Evolutionary conservation across 306 rosid species (phyloP).

Genomic region (Medicago lupulina): DNA sequence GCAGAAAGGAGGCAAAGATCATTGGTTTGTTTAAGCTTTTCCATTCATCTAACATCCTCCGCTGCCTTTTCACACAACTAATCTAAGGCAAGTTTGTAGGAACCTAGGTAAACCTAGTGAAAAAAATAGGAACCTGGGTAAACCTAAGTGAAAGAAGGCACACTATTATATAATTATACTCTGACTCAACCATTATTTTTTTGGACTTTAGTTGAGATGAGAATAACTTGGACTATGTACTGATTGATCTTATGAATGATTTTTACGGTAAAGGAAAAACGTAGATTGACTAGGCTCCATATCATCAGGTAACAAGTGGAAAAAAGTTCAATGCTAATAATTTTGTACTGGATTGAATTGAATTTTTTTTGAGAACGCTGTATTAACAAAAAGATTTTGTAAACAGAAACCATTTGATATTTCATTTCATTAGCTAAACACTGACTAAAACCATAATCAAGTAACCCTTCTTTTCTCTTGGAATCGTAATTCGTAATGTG

Average conservation of each 20-base stretch:
- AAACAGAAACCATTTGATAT: conserved; percentile 30
- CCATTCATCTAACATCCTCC: too few species aligned
- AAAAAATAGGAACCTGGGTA: too few species aligned
- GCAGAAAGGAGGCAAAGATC: too few species aligned
- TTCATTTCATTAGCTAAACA: conserved; percentile 33
- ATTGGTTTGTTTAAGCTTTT: too few species aligned
- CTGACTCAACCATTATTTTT: not conserved
- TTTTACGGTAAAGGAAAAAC: not conserved
- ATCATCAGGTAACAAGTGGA: conserved; percentile 3
- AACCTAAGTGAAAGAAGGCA: too few species aligned
- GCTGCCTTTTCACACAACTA: too few species aligned
- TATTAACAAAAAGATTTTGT: conserved; percentile 15
- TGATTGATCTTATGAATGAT: not conserved
- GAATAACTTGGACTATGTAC: not conserved
- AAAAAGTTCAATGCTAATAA: not conserved
- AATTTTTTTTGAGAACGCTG: not conserved
- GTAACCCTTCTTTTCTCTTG: not conserved
- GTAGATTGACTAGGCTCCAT: not conserved
- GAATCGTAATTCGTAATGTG: not conserved
- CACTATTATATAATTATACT: too few species aligned
- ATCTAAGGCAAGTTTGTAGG: too few species aligned
- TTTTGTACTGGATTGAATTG: conserved; percentile 1
- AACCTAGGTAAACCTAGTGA: too few species aligned
- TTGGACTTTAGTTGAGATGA: not conserved
- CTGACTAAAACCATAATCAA: conserved; percentile 18